These are phyloP conservation scores for Brettanomyces anomalus DNA, from an alignment of 805 yeast genomes.

Conservation along the genomic window DNA sequence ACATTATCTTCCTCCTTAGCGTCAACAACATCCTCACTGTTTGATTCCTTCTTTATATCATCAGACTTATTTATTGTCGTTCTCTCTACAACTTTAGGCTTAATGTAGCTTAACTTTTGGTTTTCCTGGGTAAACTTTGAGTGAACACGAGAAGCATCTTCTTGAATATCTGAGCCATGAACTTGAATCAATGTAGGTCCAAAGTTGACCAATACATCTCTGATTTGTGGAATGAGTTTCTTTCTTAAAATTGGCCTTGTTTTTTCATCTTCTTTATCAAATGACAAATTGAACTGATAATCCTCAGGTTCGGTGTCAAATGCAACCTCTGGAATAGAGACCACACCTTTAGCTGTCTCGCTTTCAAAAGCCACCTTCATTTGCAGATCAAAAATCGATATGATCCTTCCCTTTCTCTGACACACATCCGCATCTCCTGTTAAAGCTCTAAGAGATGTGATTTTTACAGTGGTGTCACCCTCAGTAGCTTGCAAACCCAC, in stretches of 20 bases:
- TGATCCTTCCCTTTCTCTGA: constrained; percentile 94
- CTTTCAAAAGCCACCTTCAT: constrained; percentile 48
- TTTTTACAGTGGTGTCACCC: constrained; percentile 24
- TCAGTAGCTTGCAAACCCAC: constrained; percentile 36
- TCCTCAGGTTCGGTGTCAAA: constrained; percentile 85
- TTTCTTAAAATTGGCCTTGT: constrained; percentile 37
- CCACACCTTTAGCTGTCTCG: constrained; percentile 47
- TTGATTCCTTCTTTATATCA: constrained; percentile 1
- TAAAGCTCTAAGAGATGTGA: constrained; percentile 44
- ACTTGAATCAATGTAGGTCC: constrained; percentile 67
- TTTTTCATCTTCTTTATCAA: constrained; percentile 50
- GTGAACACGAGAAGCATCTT: constrained; percentile 55
- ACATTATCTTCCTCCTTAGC: constrained; percentile 17
- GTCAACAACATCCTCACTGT: constrained; percentile 8
- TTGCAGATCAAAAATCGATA: constrained; percentile 78
- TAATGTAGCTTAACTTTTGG: constrained; percentile 26
- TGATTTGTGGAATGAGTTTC: constrained; percentile 60
- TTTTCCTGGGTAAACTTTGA: constrained; percentile 47
- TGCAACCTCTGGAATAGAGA: constrained; percentile 85
- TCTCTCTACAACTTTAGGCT: constrained; percentile 20
- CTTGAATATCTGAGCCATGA: constrained; percentile 85
- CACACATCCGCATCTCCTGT: constrained; percentile 97
- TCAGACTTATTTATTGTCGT: constrained; percentile 18
- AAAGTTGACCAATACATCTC: constrained; percentile 51
- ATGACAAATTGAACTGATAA: constrained; percentile 71